Evolutionary conservation across 1,284 basidiomycete species (phyloP), one percentile per base, ranked within the genome.

Genomic region (Boletus smithii): DNA sequence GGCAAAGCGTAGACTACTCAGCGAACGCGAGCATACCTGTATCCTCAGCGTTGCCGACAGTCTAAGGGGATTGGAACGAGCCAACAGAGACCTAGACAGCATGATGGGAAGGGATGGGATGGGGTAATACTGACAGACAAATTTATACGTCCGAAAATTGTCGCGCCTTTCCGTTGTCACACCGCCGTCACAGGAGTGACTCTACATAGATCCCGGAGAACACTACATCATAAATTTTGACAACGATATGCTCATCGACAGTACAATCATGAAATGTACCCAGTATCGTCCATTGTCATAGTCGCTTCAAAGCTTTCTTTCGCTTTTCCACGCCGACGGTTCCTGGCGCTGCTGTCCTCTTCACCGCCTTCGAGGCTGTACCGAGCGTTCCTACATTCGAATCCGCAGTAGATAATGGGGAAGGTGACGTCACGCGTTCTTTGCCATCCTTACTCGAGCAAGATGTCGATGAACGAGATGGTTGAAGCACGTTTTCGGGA

Each of bases 291-390:
- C 34, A 37, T 36, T 22, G 13, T 69, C 59, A 90, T 65, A 90
- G 68, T 54, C 88, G 75, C 69, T 87, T 91, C 58, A 91, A 67
- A 10, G 87, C 88, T 73, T 89, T 91, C 76, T 90, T 90, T 65
- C 86, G 75, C 71, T 89, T 90, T 68, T 88, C 87, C 10, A 77
- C 80, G 7, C 77, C 78, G 1, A 73, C 74, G 8, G 69, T 65
- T 1, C 69, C 74, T 1, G 70, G 69, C 3, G 73, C 73, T 7
- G 86, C 85, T 4, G 81, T 73, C 38, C 85, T 71, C 66, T 88
- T 88, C 44, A 85, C 74, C 0, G 84, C 76, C 63, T 87, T 88
- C 9, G 72, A 67, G 2, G 65, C 68, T 13, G 66, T 60, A n/a
- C 61, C 60, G 20, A 65, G 57, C 49, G 35, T 59, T 44, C 48